A percentile compares a stretch with the other conserved stretches of the same genome.
Conservation (phyloP, 1,284 basidiomycete species). For the Chondrostereum purpureum region DNA sequence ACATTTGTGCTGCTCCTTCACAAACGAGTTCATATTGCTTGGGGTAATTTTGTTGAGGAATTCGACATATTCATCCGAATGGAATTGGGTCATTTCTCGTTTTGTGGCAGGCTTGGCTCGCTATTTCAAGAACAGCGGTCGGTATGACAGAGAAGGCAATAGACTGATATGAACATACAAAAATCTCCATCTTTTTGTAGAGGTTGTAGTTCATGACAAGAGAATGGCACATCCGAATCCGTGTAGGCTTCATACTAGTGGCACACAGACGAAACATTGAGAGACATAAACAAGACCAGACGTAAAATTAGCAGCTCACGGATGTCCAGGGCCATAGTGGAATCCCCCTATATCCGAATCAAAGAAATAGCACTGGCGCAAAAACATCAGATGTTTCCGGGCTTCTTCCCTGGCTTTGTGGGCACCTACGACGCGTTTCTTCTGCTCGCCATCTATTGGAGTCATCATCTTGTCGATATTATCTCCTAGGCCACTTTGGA, state of each 20-base stretch:
- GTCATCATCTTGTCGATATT: conserved; percentile 44
- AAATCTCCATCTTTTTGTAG: conserved; percentile 97
- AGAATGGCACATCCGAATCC: conserved; percentile 99
- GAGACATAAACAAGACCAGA: too few species aligned
- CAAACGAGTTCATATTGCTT: conserved; percentile 80
- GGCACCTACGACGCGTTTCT: conserved; percentile 78
- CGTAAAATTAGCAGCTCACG: too few species aligned
- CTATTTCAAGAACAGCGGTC: conserved; percentile 34
- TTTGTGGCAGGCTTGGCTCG: conserved; percentile 98
- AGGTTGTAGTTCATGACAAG: conserved; percentile 99
- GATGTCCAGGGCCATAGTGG: conserved; percentile 94
- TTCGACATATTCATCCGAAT: conserved; percentile 92
- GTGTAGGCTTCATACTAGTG: conserved; percentile 87
- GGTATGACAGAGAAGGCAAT: too few species aligned
- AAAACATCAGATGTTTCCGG: not conserved
- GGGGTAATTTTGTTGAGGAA: conserved; percentile 83
- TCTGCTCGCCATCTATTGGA: conserved; percentile 70
- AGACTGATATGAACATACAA: conserved; percentile 50
- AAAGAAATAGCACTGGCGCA: conserved; percentile 87
- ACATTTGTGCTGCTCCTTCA: conserved; percentile 98
- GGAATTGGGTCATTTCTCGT: conserved; percentile 95
- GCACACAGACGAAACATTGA: too few species aligned
- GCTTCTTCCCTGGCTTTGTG: not conserved
- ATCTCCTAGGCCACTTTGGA: too few species aligned
- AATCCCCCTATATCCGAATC: conserved; percentile 98